phyloP scores from a whole-genome alignment of 1,139 yeast genomes.

The Zhuliangozyma parablackwelliae region DNA sequence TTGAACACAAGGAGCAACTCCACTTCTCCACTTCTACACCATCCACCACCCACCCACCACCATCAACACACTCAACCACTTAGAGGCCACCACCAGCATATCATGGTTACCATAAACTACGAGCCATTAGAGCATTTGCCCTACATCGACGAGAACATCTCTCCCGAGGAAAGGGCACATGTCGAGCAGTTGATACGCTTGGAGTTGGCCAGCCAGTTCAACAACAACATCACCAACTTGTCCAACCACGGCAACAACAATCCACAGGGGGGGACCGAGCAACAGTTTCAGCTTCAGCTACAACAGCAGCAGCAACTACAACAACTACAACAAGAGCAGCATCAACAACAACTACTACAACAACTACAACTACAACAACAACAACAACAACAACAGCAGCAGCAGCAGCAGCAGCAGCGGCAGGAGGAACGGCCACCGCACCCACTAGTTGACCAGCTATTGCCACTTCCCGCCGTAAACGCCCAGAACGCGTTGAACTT shows the following conservation, averaged over 20 bases:
- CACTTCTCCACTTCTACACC: too few species aligned
- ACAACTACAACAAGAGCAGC: not conserved
- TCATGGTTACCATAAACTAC: conserved; percentile 25
- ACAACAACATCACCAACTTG: conserved; percentile 10
- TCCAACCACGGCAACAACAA: conserved; percentile 3
- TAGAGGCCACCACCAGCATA: not conserved
- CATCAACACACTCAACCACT: too few species aligned
- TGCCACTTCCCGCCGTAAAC: conserved; percentile 15
- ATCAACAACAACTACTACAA: not conserved
- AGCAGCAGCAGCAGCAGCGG: conserved; percentile 2
- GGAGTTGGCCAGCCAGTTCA: conserved; percentile 20
- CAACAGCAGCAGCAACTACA: conserved; percentile 2
- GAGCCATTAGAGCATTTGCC: conserved; percentile 33
- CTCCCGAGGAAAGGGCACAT: conserved; percentile 28
- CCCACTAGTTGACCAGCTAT: conserved; percentile 25
- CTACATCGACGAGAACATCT: conserved; percentile 25
- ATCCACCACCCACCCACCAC: too few species aligned
- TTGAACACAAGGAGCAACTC: too few species aligned
- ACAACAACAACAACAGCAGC: conserved; percentile 1
- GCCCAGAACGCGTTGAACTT: not conserved
- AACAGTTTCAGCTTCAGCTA: not conserved
- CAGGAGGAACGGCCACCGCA: conserved; percentile 14
- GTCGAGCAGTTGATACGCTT: conserved; percentile 30
- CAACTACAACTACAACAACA: not conserved
- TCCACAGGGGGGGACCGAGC: not conserved